Evolutionary conservation across 2,329 filamentous ascomycete species (phyloP).

Genomic region (Calonectria hongkongensis): DNA sequence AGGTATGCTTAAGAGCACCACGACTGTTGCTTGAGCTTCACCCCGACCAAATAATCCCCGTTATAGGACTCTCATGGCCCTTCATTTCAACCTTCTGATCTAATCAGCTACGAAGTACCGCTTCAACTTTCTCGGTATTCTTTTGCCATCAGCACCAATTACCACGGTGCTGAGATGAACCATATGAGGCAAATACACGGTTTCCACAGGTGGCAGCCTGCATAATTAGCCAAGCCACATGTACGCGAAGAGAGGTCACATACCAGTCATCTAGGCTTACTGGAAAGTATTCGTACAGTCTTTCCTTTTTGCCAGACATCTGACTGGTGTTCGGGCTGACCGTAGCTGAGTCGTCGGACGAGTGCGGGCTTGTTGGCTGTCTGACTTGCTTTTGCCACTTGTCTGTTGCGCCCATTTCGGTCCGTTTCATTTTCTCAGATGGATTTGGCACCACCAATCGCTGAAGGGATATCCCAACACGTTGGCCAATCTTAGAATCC

Average conservation of each 20-base stretch:
- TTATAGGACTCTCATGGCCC: no score
- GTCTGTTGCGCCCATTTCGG: background rate
- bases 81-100: no score
- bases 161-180: slow-evolving; percentile 89
- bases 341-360: slow-evolving; percentile 66
- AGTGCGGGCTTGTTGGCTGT: slow-evolving; percentile 30
- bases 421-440: no score
- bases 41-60: no score
- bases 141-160: slow-evolving; percentile 81
- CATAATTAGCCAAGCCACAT: slow-evolving; percentile 8
- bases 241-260: slow-evolving; percentile 8
- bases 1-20: no score
- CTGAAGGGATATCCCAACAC: no score
- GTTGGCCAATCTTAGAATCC: no score
- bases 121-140: slow-evolving; percentile 79
- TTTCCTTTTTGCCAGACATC: slow-evolving; percentile 70
- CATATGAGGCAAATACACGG: slow-evolving; percentile 92
- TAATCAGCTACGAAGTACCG: slow-evolving; percentile 82
- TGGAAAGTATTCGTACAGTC: slow-evolving; percentile 96
- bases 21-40: no score
- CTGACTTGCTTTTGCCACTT: background rate
- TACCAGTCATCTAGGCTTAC: slow-evolving; percentile 91
- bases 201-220: slow-evolving; percentile 90
- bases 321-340: slow-evolving; percentile 50
- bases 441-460: no score